phyloP scores from a whole-genome alignment of 768 basidiomycete genomes.

The Hydnomerulius pinastri region DNA sequence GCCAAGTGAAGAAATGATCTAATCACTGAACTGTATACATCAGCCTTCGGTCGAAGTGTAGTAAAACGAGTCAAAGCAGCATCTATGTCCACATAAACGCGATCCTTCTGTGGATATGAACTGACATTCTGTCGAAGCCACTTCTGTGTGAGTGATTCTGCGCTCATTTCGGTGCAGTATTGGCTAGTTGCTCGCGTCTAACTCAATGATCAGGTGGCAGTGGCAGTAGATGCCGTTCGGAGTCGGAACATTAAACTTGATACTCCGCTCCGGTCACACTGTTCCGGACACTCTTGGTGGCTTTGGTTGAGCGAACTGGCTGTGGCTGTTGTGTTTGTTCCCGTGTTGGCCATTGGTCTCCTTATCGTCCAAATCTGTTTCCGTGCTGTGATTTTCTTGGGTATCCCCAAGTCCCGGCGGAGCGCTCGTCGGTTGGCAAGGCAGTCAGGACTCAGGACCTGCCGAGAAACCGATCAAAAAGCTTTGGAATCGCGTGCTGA shows the following conservation, averaged over 20 bases:
- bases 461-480: no score
- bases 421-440: conserved; percentile 1
- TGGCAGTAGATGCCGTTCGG: not conserved
- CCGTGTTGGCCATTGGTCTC: no score
- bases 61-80: conserved; percentile 52
- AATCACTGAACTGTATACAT: conserved; percentile 64
- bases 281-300: no score
- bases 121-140: conserved; percentile 71
- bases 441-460: no score
- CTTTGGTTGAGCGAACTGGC: no score
- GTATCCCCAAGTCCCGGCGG: conserved; percentile 10
- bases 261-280: not conserved
- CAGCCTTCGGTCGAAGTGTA: conserved; percentile 75
- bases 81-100: conserved; percentile 66
- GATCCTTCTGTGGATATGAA: conserved; percentile 55
- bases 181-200: no score
- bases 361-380: no score
- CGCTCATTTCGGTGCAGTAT: conserved; percentile 27
- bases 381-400: conserved; percentile 9
- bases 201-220: not conserved
- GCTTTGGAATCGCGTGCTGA: no score
- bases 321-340: no score
- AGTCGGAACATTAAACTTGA: conserved; percentile 3
- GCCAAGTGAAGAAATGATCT: conserved; percentile 12
- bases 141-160: conserved; percentile 40